Evolutionary conservation across 2,329 filamentous ascomycete species (phyloP).

Genomic region (Hypomyces rosellus): DNA sequence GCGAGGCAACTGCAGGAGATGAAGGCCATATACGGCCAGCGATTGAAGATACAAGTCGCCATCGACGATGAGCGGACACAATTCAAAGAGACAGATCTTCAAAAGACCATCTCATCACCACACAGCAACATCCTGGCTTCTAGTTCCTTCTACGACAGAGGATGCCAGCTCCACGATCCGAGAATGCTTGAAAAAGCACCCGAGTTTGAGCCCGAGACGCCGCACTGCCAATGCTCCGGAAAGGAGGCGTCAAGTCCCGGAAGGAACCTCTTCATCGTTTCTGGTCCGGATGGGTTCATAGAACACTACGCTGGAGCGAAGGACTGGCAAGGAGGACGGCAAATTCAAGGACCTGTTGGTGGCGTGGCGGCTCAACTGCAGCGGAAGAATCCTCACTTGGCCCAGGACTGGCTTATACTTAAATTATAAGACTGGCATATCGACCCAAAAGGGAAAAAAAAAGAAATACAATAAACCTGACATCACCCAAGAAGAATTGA

Average conservation of each 20-base stretch:
- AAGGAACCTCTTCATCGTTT: conserved; percentile 70
- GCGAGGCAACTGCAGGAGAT: conserved; percentile 58
- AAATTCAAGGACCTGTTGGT: conserved; percentile 67
- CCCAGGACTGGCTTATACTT: conserved; percentile 44
- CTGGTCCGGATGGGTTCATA: conserved; percentile 87
- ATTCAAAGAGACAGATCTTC: conserved; percentile 51
- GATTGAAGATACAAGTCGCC: conserved; percentile 64
- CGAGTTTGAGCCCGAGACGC: conserved; percentile 24
- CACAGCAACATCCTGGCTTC: background rate
- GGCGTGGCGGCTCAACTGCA: conserved; percentile 61
- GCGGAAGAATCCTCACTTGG: conserved; percentile 32
- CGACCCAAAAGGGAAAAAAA: too few species aligned
- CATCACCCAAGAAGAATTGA: too few species aligned
- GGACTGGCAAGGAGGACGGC: conserved; percentile 62
- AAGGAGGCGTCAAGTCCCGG: conserved; percentile 26
- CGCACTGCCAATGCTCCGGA: conserved; percentile 21
- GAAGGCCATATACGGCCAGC: conserved; percentile 48
- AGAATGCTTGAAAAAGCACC: conserved; percentile 23
- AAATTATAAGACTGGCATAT: conserved; percentile 37
- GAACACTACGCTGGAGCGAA: conserved; percentile 73
- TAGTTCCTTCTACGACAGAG: background rate
- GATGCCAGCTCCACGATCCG: conserved; percentile 27
- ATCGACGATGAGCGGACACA: conserved; percentile 72
- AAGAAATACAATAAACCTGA: background rate
- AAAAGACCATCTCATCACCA: conserved; percentile 20